Evolutionary conservation across 352 stramenopile genomes (phyloP), one percentile per base, ranked within the genome.

Genomic region (Thalassiosira oceanica): DNA sequence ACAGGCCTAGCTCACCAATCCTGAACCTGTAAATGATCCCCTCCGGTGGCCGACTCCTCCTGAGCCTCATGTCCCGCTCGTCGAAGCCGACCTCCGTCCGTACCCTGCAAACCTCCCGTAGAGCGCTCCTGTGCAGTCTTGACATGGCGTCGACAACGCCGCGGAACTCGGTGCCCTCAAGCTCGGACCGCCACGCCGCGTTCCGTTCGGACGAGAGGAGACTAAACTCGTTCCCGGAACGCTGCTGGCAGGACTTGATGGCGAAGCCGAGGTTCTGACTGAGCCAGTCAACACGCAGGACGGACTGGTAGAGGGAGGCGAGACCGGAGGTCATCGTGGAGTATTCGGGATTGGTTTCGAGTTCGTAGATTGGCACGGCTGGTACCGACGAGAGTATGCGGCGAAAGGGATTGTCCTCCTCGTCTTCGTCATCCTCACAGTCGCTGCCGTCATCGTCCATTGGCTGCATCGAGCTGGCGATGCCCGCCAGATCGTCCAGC

Each of bases 51-150:
- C 3, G 10, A 24, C 15, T 28, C 44, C 52, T 31, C 55, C 36
- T 57, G 13, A 73, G 51, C 15, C 70, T 24, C 27, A 52, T 35
- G 37, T 90, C 79, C 33, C 64, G 37, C 42, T 74, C 46, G 10
- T 89, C 83, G 51, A 83, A 89, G 11, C 50, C 66, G n/a, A 62
- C 33, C 60, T 86, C 56, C 3, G 82, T 83, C 4, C 86, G 41
- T 8, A 88, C 64, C 43, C 80, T 52, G 65, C 85, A 92, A 23
- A 87, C 77, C 62, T 94, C 87, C 42, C 77, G 70, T 42, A 90
- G 39, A 13, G 75, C 64, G 23, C 62, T 80, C 13, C 81, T 73
- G 65, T 91, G 69, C 48, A 93, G 69, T n/a, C 51, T 51, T 20
- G 67, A 78, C 3, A 94, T 57, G 5, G 58, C 46, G 24, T 61